Percentiles rank a stretch among this genome's conserved stretches.
phyloP scores from a whole-genome alignment of 768 basidiomycete genomes.

The Lactarius psammicola region DNA sequence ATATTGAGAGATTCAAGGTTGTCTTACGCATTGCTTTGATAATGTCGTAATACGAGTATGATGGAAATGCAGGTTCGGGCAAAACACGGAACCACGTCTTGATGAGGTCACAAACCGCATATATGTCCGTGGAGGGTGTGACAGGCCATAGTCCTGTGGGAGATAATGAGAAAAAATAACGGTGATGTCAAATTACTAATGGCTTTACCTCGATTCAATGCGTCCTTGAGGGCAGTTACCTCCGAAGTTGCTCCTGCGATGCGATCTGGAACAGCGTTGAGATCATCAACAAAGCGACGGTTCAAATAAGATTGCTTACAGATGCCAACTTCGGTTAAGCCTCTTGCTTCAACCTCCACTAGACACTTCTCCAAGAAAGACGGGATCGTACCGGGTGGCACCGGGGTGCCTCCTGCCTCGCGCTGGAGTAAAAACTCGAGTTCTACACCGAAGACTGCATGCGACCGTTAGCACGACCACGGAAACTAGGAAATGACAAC shows the following conservation, averaged over 20 bases:
- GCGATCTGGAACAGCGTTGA: slow-evolving; percentile 52
- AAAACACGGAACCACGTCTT: slow-evolving; percentile 85
- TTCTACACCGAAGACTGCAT: slow-evolving; percentile 64
- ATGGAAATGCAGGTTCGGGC: slow-evolving; percentile 77
- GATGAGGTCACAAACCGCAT: slow-evolving; percentile 79
- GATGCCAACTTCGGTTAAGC: slow-evolving; percentile 78
- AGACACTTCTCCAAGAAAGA: slow-evolving; percentile 64
- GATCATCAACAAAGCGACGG: slow-evolving; percentile 4
- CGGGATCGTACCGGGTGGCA: slow-evolving; percentile 61
- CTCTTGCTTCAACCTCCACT: slow-evolving; percentile 68
- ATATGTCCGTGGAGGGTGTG: slow-evolving; percentile 62
- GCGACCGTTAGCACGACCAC: neutral
- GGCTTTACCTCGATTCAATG: slow-evolving; percentile 64
- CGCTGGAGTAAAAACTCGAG: slow-evolving; percentile 65
- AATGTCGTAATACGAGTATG: slow-evolving; percentile 61
- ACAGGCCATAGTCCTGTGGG: slow-evolving; percentile 59
- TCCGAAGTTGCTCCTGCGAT: slow-evolving; percentile 74
- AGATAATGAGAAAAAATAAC: slow-evolving; percentile 13
- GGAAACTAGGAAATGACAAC: slow-evolving; percentile 43
- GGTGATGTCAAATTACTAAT: neutral
- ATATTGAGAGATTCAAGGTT: neutral
- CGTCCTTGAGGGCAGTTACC: slow-evolving; percentile 67
- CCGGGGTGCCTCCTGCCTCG: slow-evolving; percentile 51
- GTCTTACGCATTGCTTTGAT: slow-evolving; percentile 66
- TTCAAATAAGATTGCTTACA: slow-evolving; percentile 47